These are phyloP conservation scores for Jackrogersella multiformis DNA, from an alignment of 495 filamentous ascomycete genomes.

Conservation along the genomic window DNA sequence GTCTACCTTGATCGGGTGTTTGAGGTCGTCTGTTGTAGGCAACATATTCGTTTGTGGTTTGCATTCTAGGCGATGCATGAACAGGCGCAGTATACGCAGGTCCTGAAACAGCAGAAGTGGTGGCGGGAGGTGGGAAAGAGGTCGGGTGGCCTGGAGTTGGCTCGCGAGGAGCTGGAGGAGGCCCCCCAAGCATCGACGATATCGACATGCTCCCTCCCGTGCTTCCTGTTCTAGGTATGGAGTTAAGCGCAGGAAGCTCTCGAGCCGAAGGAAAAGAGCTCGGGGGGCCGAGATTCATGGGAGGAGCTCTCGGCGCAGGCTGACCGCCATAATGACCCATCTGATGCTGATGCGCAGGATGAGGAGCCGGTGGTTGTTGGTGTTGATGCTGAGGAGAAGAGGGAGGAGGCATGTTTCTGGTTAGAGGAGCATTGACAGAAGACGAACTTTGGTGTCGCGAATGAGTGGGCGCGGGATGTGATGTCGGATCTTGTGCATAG, in stretches of 20 bases:
- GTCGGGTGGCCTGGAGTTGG: slow-evolving; percentile 55
- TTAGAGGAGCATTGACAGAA: slow-evolving; percentile 58
- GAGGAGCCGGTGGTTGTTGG: slow-evolving; percentile 45
- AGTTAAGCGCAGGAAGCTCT: slow-evolving; percentile 63
- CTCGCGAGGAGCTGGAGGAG: slow-evolving; percentile 61
- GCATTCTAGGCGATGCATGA: slow-evolving; percentile 64
- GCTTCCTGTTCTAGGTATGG: slow-evolving; percentile 55
- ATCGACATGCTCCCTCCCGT: slow-evolving; percentile 91
- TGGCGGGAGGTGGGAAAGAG: slow-evolving; percentile 63
- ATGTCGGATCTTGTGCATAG: slow-evolving; percentile 57
- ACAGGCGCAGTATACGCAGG: slow-evolving; percentile 55
- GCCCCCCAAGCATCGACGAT: slow-evolving; percentile 86
- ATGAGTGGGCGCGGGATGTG: slow-evolving; percentile 56
- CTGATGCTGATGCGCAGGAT: slow-evolving; percentile 54
- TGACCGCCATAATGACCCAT: slow-evolving; percentile 57
- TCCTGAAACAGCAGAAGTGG: slow-evolving; percentile 60
- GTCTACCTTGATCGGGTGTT: slow-evolving; percentile 72
- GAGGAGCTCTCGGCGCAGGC: slow-evolving; percentile 57
- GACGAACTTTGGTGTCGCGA: slow-evolving; percentile 64
- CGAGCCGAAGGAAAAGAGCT: slow-evolving; percentile 60
- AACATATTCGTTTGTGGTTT: slow-evolving; percentile 63
- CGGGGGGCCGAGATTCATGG: slow-evolving; percentile 62
- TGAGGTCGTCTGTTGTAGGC: slow-evolving; percentile 70
- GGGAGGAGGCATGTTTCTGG: slow-evolving; percentile 63
- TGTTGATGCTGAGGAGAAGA: slow-evolving; percentile 57